Conservation (phyloP, 768 basidiomycete species). For the Chalciporus pseudorubinellus region DNA sequence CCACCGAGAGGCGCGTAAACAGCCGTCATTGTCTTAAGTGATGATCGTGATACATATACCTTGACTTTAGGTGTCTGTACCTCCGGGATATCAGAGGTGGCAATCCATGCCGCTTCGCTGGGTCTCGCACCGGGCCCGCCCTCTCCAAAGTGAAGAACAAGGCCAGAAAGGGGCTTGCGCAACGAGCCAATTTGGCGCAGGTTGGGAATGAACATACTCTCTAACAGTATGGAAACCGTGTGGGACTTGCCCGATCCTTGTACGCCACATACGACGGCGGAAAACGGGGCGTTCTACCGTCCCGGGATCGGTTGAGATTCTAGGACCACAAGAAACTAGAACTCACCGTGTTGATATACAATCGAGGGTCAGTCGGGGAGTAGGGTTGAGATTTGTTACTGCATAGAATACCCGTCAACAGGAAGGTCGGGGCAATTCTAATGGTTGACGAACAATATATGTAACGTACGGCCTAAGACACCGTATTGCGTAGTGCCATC, state of each 20-base stretch:
- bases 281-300: slow-evolving; percentile 66
- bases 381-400: slow-evolving; percentile 32
- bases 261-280: slow-evolving; percentile 72
- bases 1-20: slow-evolving; percentile 54
- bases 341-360: slow-evolving; percentile 68
- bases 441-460: slow-evolving; percentile 40
- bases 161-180: slow-evolving; percentile 54
- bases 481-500: slow-evolving; percentile 55
- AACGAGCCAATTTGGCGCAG: slow-evolving; percentile 49
- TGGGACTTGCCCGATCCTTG: slow-evolving; percentile 79
- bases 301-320: background rate
- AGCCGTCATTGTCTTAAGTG: slow-evolving; percentile 55
- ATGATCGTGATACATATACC: slow-evolving; percentile 62
- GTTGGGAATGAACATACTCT: slow-evolving; percentile 64
- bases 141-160: slow-evolving; percentile 71
- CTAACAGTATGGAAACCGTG: slow-evolving; percentile 64
- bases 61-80: slow-evolving; percentile 33
- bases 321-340: background rate
- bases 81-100: slow-evolving; percentile 34
- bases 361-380: slow-evolving; percentile 43
- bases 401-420: slow-evolving; percentile 13
- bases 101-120: slow-evolving; percentile 66
- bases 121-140: slow-evolving; percentile 57
- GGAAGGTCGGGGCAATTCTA: background rate
- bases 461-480: slow-evolving; percentile 50